Evolutionary conservation across 306 rosid species (phyloP), one percentile per base, ranked within the genome.

Genomic region (Acmispon strigosus): DNA sequence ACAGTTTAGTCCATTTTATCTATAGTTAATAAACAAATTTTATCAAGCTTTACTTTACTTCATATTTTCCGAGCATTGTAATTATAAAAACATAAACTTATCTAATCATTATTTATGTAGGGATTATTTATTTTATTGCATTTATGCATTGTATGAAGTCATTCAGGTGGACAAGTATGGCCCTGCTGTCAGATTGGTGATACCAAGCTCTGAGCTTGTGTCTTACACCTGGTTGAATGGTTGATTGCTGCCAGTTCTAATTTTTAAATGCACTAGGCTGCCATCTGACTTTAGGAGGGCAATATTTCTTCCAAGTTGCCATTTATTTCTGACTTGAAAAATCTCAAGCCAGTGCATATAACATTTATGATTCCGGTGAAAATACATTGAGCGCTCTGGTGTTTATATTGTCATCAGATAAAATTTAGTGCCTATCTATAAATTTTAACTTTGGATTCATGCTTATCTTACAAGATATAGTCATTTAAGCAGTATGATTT

Each of bases 391-490:
- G 10, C 58, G 36, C 39, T 13, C 74, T 19, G 32, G 32, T 69
- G 43, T 73, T 66, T 7, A 24, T 55, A 62, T 67, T 18, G 69
- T 42, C 58, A 14, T 62, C 0, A 4, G 57, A 62, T 63, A 13
- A 45, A 43, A 57, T 63, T 57, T 70, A 49, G 42, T 55, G 37
- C 69, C 32, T 58, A 32, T 61, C 55, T 15, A 37, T 29, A 10
- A 47, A 39, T 55, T 50, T 74, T 44, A 69, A 62, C 32, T 75
- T 34, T 15, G 61, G 67, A 36, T 47, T 63, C 49, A 55, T 45
- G 69, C 51, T 22, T 65, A 13, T 44, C 66, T 34, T 55, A 27
- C 51, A 5, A 61, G 58, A 59, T 69, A 19, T 39, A 8, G 51
- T 8, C 24, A 57, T 37, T 47, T 17, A 27, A 29, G 76, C 49